A percentile compares a stretch with the other conserved stretches of the same genome.
These are phyloP conservation scores for Amaranthus palmeri DNA, from an alignment of 148 eudicot genomes.

Conservation along the genomic window DNA sequence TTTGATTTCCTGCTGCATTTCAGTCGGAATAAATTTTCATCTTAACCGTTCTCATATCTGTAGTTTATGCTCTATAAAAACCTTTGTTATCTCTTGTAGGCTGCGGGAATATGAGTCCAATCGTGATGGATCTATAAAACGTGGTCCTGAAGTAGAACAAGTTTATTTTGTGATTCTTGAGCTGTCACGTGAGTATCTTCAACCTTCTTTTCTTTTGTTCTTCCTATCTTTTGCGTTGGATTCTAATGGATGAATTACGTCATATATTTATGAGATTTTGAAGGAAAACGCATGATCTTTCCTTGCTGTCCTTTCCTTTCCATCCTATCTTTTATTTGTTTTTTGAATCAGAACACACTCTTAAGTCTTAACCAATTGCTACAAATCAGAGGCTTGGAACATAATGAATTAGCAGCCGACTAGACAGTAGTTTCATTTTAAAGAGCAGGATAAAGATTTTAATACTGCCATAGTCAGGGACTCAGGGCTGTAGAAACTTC, in stretches of 20 bases:
- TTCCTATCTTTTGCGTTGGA: not conserved
- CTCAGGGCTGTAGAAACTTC: not conserved
- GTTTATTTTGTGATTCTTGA: slow-evolving; percentile 79
- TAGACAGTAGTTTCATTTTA: not conserved
- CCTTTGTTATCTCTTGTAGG: slow-evolving; percentile 34
- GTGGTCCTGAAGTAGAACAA: slow-evolving; percentile 78
- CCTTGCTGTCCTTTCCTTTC: too few relatives aligned
- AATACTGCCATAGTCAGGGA: not conserved
- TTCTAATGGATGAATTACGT: not conserved
- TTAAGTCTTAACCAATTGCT: not conserved
- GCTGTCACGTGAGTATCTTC: slow-evolving; percentile 78
- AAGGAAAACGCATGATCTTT: too few relatives aligned
- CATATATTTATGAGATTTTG: not conserved
- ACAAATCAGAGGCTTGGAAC: not conserved
- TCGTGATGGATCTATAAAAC: slow-evolving; percentile 50
- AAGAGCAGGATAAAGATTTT: not conserved
- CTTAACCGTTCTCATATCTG: not conserved
- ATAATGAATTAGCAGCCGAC: not conserved
- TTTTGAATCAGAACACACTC: too few relatives aligned
- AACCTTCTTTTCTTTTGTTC: not conserved
- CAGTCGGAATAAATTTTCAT: not conserved
- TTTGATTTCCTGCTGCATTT: slow-evolving; percentile 1
- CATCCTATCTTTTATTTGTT: too few relatives aligned
- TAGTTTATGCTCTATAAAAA: not conserved
- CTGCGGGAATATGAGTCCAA: slow-evolving; percentile 77